These are phyloP conservation scores for Saccharomycopsis javanensis DNA, from an alignment of 805 yeast species.

Conservation along the genomic window DNA sequence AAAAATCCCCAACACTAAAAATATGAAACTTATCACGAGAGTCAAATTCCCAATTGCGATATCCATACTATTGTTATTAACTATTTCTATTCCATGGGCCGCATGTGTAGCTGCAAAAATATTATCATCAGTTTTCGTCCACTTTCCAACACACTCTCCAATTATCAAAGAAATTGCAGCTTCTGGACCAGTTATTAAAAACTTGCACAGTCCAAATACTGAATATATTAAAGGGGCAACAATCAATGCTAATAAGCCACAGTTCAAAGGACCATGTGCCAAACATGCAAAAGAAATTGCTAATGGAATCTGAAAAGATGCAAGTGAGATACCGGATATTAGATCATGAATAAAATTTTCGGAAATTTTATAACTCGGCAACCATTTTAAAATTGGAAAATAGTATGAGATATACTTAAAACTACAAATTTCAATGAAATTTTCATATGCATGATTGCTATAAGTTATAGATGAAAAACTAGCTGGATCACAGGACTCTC, in stretches of 20 bases:
- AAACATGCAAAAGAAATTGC: constrained; percentile 48
- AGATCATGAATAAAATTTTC: constrained; percentile 46
- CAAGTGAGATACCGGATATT: constrained; percentile 77
- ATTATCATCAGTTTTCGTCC: constrained; percentile 21
- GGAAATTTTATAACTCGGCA: constrained; percentile 36
- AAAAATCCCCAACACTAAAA: constrained; percentile 63
- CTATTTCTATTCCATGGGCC: constrained; percentile 33
- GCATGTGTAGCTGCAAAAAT: not conserved
- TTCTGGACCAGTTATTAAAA: constrained; percentile 85
- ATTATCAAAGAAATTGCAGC: constrained; percentile 77
- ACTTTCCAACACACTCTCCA: constrained; percentile 61
- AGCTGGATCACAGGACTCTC: not conserved
- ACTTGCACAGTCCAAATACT: constrained; percentile 75
- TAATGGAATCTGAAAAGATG: constrained; percentile 85
- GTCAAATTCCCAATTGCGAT: constrained; percentile 60
- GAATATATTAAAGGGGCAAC: constrained; percentile 70
- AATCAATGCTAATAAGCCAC: constrained; percentile 68
- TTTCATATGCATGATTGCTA: not conserved
- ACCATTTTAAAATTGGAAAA: constrained; percentile 60
- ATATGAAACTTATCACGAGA: constrained; percentile 48
- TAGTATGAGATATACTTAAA: constrained; percentile 37
- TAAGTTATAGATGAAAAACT: constrained; percentile 4
- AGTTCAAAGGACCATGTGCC: constrained; percentile 71
- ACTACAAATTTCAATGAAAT: not conserved
- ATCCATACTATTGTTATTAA: constrained; percentile 35